These are phyloP conservation scores for Neonectria faginata DNA, from an alignment of 2,329 filamentous ascomycete genomes.

Conservation along the genomic window DNA sequence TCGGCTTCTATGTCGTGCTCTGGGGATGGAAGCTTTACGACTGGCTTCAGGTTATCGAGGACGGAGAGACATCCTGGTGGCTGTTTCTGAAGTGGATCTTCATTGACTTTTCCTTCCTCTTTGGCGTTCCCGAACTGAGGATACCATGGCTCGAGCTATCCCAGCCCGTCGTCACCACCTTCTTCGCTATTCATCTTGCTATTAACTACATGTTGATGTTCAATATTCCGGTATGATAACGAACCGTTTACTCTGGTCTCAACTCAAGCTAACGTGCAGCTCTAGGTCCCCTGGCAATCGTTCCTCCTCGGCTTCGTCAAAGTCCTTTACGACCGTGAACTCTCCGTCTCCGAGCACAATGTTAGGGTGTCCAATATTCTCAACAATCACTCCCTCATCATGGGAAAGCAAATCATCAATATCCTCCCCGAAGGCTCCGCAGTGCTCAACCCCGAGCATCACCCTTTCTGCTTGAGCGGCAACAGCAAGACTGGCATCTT, in stretches of 20 bases:
- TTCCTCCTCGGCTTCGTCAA: constrained; percentile 81
- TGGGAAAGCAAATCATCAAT: constrained; percentile 97
- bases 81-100: constrained; percentile 94
- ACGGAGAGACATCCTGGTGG: constrained; percentile 88
- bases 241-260: background rate
- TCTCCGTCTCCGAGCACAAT: constrained; percentile 91
- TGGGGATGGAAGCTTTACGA: constrained; percentile 90
- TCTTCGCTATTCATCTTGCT: constrained; percentile 78
- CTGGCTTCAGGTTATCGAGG: constrained; percentile 80
- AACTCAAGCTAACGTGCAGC: constrained; percentile 23
- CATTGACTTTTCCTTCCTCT: constrained; percentile 88
- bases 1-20: constrained; percentile 80
- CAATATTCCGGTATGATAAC: constrained; percentile 75
- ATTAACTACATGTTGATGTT: constrained; percentile 93
- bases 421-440: constrained; percentile 97
- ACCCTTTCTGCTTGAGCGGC: constrained; percentile 83
- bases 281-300: constrained; percentile 76
- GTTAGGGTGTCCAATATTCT: constrained; percentile 90
- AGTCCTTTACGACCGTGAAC: constrained; percentile 89
- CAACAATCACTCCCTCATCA: constrained; percentile 91
- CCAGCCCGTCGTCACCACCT: constrained; percentile 74
- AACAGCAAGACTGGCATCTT: constrained; percentile 69
- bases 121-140: constrained; percentile 84
- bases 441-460: constrained; percentile 82
- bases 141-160: constrained; percentile 98